Percentiles rank a stretch among this genome's conserved stretches.
phyloP scores from a whole-genome alignment of 2,329 filamentous ascomycete species.

The Ramularia endophylla region DNA sequence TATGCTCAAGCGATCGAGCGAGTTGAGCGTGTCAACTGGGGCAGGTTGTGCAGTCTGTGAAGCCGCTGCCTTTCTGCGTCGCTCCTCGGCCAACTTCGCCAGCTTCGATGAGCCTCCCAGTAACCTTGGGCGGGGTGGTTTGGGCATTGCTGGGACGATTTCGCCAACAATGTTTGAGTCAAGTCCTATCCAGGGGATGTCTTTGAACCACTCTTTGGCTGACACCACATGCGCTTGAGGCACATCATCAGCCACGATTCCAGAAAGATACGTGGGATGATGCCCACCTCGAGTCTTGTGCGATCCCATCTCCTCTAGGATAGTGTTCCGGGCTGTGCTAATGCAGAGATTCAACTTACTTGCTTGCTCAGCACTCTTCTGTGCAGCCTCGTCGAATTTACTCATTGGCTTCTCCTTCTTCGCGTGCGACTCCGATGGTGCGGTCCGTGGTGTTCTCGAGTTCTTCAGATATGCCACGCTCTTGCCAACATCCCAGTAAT shows the following conservation, averaged over 20 bases:
- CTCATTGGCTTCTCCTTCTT: slow-evolving; percentile 39
- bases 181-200: slow-evolving; percentile 78
- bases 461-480: slow-evolving; percentile 70
- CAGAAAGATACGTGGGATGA: background rate
- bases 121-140: slow-evolving; percentile 61
- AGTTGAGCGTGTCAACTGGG: slow-evolving; percentile 30
- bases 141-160: slow-evolving; percentile 48
- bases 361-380: slow-evolving; percentile 36
- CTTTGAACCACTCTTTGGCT: slow-evolving; percentile 63
- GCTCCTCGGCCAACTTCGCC: slow-evolving; percentile 78
- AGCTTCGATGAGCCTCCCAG: slow-evolving; percentile 86
- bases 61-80: slow-evolving; percentile 70
- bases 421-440: slow-evolving; percentile 23
- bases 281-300: slow-evolving; percentile 3
- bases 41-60: slow-evolving; percentile 10
- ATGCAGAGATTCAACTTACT: slow-evolving; percentile 37
- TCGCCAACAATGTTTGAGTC: slow-evolving; percentile 58
- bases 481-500: slow-evolving; percentile 90
- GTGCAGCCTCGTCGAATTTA: slow-evolving; percentile 44
- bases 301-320: too few species aligned
- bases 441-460: slow-evolving; percentile 17
- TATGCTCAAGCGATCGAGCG: slow-evolving; percentile 39
- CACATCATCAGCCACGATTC: slow-evolving; percentile 22
- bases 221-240: slow-evolving; percentile 28
- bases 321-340: too few species aligned